Base-by-base conservation (phyloP, 768 basidiomycete genomes). In the Suillus americanus region DNA sequence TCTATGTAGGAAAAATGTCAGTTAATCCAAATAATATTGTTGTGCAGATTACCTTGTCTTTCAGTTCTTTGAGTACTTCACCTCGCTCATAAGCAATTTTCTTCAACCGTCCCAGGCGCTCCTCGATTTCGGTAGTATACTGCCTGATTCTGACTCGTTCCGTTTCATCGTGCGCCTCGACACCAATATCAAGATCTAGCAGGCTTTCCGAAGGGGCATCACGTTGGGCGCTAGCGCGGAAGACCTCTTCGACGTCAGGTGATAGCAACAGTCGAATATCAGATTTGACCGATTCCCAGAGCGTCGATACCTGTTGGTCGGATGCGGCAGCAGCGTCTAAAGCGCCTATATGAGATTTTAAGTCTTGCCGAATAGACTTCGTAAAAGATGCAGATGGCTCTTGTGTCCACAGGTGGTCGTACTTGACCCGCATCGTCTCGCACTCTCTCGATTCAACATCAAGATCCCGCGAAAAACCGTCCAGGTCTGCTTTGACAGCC, bases 61-160 rank as follows among this genome's bases (percentile, higher is more conserved):
- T 99, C 57, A 99, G 80, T 72, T 99, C 97, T 73, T 92, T 95
- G 62, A 99, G 77, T 0, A 95, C 89, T 69, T 96, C 92, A 13
- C 85, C 86, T 57, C 97, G 81, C 78, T 99, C 97, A 64, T 86
- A 86, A 53, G 89, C 83, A 66, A 99, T 90, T 80, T 94, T 91
- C 75, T 85, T 89, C 57, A 99, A 73, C 70, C 89, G 81, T 33
- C 87, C 89, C 18, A 99, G 75, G 57, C 88, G 79, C 64, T 96
- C 90, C 67, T 93, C 91, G 64, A 95, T 90, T 71, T 91, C 90
- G 3, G 80, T 79, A 0, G 95, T 89, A 62, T 85, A 83, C 51
- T 81, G 81, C 8, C 80, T 79, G 62, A 95, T 89, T 75, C 88
- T 90, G 25, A 80, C 81, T 67, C 87, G 82, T 72, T 95, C 91